These are phyloP conservation scores for Arthroderma sp. DNA, from an alignment of 2,329 filamentous ascomycete genomes.

Conservation along the genomic window DNA sequence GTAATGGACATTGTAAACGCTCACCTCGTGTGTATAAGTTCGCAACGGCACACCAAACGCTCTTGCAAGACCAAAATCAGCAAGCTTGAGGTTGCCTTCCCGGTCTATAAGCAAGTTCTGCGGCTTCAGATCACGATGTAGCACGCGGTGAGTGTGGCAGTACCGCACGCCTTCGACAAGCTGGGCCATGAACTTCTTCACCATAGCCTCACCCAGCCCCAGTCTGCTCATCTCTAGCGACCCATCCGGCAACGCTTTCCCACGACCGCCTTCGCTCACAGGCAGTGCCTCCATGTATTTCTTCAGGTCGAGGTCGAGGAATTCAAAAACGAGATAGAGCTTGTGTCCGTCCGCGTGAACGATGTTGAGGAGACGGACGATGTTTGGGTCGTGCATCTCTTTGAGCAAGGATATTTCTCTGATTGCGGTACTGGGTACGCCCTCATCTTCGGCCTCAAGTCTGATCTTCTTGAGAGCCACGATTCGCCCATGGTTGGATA, in stretches of 20 bases:
- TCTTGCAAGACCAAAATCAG: constrained; percentile 89
- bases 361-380: constrained; percentile 79
- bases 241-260: constrained; percentile 72
- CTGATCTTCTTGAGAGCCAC: constrained; percentile 93
- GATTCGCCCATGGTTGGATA: constrained; percentile 68
- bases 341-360: constrained; percentile 92
- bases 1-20: constrained; percentile 3
- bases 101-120: constrained; percentile 94
- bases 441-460: constrained; percentile 88
- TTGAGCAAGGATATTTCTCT: constrained; percentile 89
- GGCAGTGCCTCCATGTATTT: constrained; percentile 93
- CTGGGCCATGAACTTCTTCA: constrained; percentile 89
- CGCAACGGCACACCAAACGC: constrained; percentile 84
- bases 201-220: constrained; percentile 64
- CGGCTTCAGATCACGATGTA: constrained; percentile 96
- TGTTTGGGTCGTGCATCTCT: constrained; percentile 86
- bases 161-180: constrained; percentile 73
- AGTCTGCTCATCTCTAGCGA: constrained; percentile 52
- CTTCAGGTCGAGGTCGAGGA: constrained; percentile 81
- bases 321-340: constrained; percentile 86
- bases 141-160: constrained; percentile 76
- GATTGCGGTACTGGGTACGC: constrained; percentile 83
- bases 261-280: constrained; percentile 69
- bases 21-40: constrained; percentile 80
- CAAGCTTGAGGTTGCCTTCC: constrained; percentile 93